Percentiles rank a stretch among this genome's conserved stretches.
Conservation (phyloP, 2,329 filamentous ascomycete species). For the Fusarium sp. region DNA sequence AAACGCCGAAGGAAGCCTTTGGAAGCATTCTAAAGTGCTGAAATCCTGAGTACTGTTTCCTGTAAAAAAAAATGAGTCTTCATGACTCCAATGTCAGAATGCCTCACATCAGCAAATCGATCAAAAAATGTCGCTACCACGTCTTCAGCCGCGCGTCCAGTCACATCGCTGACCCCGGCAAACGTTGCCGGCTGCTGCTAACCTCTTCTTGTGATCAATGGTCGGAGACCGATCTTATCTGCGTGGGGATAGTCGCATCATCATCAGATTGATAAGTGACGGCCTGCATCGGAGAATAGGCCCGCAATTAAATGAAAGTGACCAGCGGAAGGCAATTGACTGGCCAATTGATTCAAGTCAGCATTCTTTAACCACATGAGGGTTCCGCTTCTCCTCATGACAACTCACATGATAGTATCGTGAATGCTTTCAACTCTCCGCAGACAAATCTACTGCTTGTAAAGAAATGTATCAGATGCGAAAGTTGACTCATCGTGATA, state of each 20-base stretch:
- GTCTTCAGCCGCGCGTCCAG: constrained; percentile 40
- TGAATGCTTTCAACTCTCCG: neutral
- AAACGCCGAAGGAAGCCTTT: constrained; percentile 18
- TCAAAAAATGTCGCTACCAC: neutral
- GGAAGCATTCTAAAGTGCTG: constrained; percentile 27
- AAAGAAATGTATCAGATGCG: neutral
- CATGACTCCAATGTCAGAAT: neutral
- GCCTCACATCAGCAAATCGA: constrained; percentile 4
- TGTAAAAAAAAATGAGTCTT: neutral
- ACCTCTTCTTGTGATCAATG: constrained; percentile 25
- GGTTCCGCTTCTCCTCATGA: neutral
- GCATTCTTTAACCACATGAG: neutral
- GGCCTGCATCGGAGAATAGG: neutral
- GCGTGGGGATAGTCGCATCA: constrained; percentile 10
- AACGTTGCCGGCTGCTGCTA: constrained; percentile 3
- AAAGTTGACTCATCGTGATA: neutral
- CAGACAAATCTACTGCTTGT: neutral
- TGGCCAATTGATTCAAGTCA: neutral
- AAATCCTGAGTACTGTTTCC: neutral
- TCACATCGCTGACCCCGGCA: constrained; percentile 6
- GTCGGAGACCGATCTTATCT: constrained; percentile 35
- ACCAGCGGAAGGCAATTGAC: neutral
- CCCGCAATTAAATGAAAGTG: neutral
- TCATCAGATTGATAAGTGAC: constrained; percentile 39
- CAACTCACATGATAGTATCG: neutral